These are phyloP conservation scores for Penicillium crustosum DNA, from an alignment of 2,329 filamentous ascomycete species.

Conservation along the genomic window DNA sequence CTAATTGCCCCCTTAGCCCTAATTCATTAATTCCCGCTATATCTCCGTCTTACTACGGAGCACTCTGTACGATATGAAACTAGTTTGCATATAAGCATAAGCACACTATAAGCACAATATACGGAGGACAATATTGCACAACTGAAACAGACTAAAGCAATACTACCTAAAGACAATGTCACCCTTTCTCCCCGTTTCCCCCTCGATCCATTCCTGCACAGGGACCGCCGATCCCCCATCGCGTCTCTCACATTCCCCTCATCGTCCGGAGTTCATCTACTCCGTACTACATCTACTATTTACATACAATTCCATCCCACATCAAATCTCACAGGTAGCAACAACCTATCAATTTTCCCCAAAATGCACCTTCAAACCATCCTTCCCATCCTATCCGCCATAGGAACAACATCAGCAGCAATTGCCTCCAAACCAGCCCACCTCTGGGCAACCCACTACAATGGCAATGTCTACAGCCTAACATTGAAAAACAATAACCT, in stretches of 20 bases:
- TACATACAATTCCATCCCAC: not conserved
- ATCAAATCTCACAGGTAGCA: not conserved
- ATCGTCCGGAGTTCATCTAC: not conserved
- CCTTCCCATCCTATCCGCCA: slow-evolving; percentile 6
- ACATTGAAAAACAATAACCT: slow-evolving; percentile 20
- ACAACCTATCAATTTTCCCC: not conserved
- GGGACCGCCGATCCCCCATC: not conserved
- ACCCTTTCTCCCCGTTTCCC: not conserved
- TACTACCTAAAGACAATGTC: not conserved
- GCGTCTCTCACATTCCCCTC: not conserved
- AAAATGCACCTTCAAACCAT: slow-evolving; percentile 16
- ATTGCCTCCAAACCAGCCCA: slow-evolving; percentile 2
- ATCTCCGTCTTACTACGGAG: no score
- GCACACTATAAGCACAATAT: no score
- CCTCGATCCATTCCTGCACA: slow-evolving; percentile 8
- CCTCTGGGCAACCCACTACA: slow-evolving; percentile 25
- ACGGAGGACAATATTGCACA: not conserved
- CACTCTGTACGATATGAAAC: no score
- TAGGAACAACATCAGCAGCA: not conserved
- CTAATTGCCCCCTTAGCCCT: not conserved
- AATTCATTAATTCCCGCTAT: not conserved
- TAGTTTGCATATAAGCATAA: no score
- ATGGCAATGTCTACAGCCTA: slow-evolving; percentile 26
- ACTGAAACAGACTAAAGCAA: not conserved
- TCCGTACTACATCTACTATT: not conserved